These are phyloP conservation scores for Komagataella populi DNA, from an alignment of 805 yeast genomes.

Conservation along the genomic window DNA sequence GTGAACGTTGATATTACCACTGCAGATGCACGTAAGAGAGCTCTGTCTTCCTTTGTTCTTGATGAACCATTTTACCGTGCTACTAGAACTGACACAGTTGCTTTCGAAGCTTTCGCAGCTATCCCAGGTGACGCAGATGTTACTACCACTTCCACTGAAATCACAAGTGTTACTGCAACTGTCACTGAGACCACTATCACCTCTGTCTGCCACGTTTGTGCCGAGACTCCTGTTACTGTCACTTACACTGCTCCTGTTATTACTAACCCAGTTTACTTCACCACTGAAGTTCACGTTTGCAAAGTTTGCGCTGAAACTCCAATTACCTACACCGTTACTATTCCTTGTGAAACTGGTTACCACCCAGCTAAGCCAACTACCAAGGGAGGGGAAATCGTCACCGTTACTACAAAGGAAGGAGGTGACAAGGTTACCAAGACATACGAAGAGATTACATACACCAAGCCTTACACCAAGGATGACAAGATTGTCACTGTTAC, in stretches of 20 bases:
- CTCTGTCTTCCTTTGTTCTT: background rate
- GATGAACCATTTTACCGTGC: background rate
- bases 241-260: background rate
- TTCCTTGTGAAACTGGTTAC: background rate
- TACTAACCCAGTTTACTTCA: background rate
- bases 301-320: background rate
- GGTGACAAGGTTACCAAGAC: background rate
- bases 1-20: background rate
- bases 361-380: background rate
- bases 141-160: background rate
- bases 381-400: background rate
- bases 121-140: background rate
- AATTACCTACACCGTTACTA: background rate
- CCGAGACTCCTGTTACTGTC: background rate
- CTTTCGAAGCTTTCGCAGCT: background rate
- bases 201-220: background rate
- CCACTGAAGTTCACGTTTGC: background rate
- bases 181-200: background rate
- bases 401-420: background rate
- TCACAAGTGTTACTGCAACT: background rate
- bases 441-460: background rate
- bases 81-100: background rate
- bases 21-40: background rate
- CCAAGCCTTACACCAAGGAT: background rate
- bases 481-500: background rate